phyloP scores from a whole-genome alignment of 257 asterid genomes.

The Primulina huaijiensis region DNA sequence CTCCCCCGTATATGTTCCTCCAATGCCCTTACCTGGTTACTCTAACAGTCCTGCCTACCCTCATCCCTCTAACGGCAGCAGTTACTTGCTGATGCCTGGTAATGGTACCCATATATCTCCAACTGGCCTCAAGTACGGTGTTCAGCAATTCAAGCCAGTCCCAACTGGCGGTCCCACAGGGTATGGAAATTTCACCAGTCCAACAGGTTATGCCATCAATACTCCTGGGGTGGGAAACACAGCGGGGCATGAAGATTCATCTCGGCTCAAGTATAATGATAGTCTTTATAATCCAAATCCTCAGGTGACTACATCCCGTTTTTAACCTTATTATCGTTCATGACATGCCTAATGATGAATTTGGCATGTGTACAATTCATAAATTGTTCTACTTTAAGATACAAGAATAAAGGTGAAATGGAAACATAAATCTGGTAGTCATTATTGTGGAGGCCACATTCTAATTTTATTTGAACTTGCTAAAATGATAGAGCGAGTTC shows the following conservation, averaged over 20 bases:
- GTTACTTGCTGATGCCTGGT: conserved; percentile 84
- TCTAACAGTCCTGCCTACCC: conserved; percentile 80
- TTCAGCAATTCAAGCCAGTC: conserved; percentile 82
- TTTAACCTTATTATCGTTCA: conserved; percentile 4
- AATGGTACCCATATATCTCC: conserved; percentile 66
- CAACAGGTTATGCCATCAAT: conserved; percentile 77
- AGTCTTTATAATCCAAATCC: conserved; percentile 73
- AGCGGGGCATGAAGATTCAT: conserved; percentile 80
- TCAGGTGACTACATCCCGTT: conserved; percentile 51
- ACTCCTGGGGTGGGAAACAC: conserved; percentile 75
- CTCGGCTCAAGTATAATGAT: conserved; percentile 85
- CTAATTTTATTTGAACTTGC: neutral
- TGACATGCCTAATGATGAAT: neutral
- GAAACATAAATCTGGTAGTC: neutral
- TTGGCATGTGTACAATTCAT: neutral
- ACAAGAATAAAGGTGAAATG: neutral
- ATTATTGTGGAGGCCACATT: neutral
- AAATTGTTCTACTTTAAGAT: neutral
- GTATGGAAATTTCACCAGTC: conserved; percentile 71
- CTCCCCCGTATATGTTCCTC: conserved; percentile 84
- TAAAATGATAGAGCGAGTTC: neutral
- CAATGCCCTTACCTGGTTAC: conserved; percentile 84
- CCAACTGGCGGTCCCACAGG: conserved; percentile 70
- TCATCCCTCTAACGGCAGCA: conserved; percentile 90
- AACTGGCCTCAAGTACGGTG: conserved; percentile 72